Evolutionary conservation across 805 yeast genomes (phyloP).

Genomic region (Diddensiella caesifluorescens): DNA sequence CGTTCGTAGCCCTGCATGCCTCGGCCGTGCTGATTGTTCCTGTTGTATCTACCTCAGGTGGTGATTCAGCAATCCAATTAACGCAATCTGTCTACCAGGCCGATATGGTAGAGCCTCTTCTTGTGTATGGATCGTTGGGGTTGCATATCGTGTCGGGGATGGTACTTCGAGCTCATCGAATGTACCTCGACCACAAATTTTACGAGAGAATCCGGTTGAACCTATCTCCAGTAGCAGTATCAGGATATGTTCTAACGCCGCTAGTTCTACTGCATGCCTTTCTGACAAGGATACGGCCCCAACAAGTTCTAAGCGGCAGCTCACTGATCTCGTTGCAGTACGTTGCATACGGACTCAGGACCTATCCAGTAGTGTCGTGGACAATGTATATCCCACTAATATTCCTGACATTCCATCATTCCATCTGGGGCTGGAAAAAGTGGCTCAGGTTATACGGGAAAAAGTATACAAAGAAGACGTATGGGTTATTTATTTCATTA

Average conservation of each 20-base stretch:
- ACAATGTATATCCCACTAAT: constrained; percentile 34
- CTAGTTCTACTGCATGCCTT: constrained; percentile 42
- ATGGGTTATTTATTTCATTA: constrained; percentile 2
- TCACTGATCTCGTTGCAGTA: constrained; percentile 48
- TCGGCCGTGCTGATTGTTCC: constrained; percentile 53
- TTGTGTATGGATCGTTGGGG: constrained; percentile 42
- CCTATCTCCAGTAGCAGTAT: constrained; percentile 51
- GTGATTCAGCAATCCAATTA: constrained; percentile 52
- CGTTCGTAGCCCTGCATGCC: constrained; percentile 52
- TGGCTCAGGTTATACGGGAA: constrained; percentile 33
- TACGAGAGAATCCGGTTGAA: constrained; percentile 28
- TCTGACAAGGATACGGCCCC: constrained; percentile 46
- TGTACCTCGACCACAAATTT: constrained; percentile 26
- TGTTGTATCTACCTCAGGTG: constrained; percentile 38
- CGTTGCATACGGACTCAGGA: constrained; percentile 38
- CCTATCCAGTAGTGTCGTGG: constrained; percentile 31
- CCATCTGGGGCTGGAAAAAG: constrained; percentile 47
- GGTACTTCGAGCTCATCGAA: constrained; percentile 37
- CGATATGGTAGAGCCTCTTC: constrained; percentile 42
- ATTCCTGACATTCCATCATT: constrained; percentile 46
- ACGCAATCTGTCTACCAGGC: constrained; percentile 56
- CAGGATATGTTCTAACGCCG: constrained; percentile 53
- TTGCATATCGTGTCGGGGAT: constrained; percentile 53
- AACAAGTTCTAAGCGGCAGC: constrained; percentile 56
- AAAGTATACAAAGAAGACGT: constrained; percentile 9